These are phyloP conservation scores for Jacaranda copaia DNA, from an alignment of 257 asterid genomes.

Conservation along the genomic window DNA sequence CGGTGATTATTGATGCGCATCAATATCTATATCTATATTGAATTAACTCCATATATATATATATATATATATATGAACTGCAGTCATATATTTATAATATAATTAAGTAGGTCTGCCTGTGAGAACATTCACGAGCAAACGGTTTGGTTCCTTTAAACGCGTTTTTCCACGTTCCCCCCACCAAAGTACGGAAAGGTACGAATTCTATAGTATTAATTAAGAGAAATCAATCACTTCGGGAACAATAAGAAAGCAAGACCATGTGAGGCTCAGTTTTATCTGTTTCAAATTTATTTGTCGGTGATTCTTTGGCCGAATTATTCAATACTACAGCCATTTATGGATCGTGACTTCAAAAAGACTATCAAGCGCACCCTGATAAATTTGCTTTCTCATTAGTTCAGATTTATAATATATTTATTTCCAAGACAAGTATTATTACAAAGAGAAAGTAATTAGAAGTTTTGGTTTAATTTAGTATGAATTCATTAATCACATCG, in stretches of 20 bases:
- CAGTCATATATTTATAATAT: too few relatives aligned
- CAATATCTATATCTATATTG: not conserved
- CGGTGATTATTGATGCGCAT: slow-evolving; percentile 52
- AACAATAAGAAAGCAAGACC: slow-evolving; percentile 47
- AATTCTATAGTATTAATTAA: not conserved
- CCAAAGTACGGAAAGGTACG: slow-evolving; percentile 57
- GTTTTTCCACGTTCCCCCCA: slow-evolving; percentile 36
- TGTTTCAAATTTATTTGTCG: slow-evolving; percentile 29
- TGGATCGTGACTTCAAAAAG: too few relatives aligned
- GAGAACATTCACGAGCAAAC: slow-evolving; percentile 4
- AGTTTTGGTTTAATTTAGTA: too few relatives aligned
- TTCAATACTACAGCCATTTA: too few relatives aligned
- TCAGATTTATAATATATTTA: too few relatives aligned
- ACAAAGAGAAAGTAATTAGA: too few relatives aligned
- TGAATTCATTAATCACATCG: too few relatives aligned
- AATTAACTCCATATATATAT: not conserved
- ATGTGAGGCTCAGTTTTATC: slow-evolving; percentile 43
- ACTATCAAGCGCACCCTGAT: too few relatives aligned
- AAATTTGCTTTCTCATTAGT: too few relatives aligned
- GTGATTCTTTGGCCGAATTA: too few relatives aligned
- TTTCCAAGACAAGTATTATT: too few relatives aligned
- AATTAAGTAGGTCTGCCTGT: too few relatives aligned
- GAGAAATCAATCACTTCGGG: not conserved
- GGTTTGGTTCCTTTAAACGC: slow-evolving; percentile 29
- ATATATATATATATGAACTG: not conserved